Base-by-base conservation (phyloP, 257 asterid genomes). In the Linderniella brevidens region DNA sequence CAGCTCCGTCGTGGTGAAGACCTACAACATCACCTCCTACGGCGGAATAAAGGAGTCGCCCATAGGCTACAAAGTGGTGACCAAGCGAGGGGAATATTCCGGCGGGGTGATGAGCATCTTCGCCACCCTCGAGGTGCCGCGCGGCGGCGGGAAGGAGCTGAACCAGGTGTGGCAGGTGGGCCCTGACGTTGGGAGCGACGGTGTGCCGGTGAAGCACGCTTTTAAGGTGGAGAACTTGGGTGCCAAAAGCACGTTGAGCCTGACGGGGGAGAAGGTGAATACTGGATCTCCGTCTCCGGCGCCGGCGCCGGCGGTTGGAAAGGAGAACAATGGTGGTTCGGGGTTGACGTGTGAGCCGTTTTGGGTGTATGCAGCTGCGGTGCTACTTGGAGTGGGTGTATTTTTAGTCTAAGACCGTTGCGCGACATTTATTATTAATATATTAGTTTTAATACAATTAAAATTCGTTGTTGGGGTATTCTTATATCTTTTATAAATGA, bases 111-210 rank as follows among this genome's bases (percentile, higher is more conserved):
- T 71, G 37, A 59, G 64, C 50, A 49, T 86, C 50, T 72, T 69
- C 68, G 92, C 96, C 46, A 71, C 75, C 38, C 17, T 84, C 54
- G 76, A 53, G n/a, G 9, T 80, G 61, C 86, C 86, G 56, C 32
- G 32, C 6, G 32, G 32, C 32, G 32, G 6, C 32, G 43, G n/a
- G 32, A 58, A 58, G 52, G 62, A 50, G 46, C 17, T 77, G 62
- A 80, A 77, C 55, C 86, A 77, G 47, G 76, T 77, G 12, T 83
- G 92, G 94, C 94, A 83, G 67, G 82, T 78, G 55, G 92, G 92
- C 0, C 3, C 76, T 2, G 32, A 25, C 32, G 17, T 63, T 11
- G 68, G 68, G 12, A 13, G 13, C 5, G 44, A 53, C 7, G 88
- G 79, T 2, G 65, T 68, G 13, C 92, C 88, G 40, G 52, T 29